These are phyloP conservation scores for Stereum hirsutum DNA, from an alignment of 1,284 basidiomycete species.

Conservation along the genomic window DNA sequence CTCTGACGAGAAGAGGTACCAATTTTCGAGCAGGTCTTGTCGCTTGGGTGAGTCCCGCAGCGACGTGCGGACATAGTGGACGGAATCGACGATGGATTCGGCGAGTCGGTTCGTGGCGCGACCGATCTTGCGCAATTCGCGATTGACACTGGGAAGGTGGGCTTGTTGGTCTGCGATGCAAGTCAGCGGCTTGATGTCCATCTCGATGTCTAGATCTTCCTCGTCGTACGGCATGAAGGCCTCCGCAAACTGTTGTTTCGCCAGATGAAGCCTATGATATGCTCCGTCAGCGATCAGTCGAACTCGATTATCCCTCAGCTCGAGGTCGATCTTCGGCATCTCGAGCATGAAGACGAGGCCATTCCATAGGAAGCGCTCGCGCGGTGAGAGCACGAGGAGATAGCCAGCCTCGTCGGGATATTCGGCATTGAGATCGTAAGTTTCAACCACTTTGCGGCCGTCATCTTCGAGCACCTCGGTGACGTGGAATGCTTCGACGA, in stretches of 20 bases:
- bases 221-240: constrained; percentile 54
- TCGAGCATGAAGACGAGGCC: constrained; percentile 77
- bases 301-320: constrained; percentile 75
- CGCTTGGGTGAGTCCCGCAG: constrained; percentile 55
- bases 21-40: constrained; percentile 90
- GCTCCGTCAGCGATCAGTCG: constrained; percentile 87
- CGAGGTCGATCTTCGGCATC: constrained; percentile 67
- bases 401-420: constrained; percentile 59
- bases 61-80: constrained; percentile 71
- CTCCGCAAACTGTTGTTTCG: constrained; percentile 75
- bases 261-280: constrained; percentile 62
- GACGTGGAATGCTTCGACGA: constrained; percentile 80
- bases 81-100: constrained; percentile 88
- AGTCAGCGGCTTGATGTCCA: constrained; percentile 33
- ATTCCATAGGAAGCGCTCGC: constrained; percentile 89
- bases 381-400: constrained; percentile 82
- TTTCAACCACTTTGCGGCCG: constrained; percentile 37
- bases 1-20: constrained; percentile 95
- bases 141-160: constrained; percentile 85
- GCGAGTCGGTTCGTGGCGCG: constrained; percentile 86
- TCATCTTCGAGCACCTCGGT: constrained; percentile 54
- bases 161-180: constrained; percentile 84
- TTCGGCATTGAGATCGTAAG: constrained; percentile 38
- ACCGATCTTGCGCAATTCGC: constrained; percentile 85
- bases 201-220: constrained; percentile 43